Conservation (phyloP, 139 green algal genomes). For the Penium margaritaceum region DNA sequence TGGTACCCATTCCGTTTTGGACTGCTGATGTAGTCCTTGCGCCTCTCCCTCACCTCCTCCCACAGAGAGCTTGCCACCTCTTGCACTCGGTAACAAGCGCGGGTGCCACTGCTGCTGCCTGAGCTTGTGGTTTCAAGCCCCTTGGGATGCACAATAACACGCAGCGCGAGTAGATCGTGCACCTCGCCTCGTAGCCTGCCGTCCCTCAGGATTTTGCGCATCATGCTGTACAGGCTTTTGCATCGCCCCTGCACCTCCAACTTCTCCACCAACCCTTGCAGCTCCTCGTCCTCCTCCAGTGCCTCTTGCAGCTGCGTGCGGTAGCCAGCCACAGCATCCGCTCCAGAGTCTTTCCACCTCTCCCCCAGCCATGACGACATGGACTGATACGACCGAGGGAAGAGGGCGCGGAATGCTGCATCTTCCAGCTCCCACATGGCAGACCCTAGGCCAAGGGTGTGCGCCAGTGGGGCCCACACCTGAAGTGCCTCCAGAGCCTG, state of each 20-base stretch:
- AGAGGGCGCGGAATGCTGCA: slow-evolving; percentile 62
- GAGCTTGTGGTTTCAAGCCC: too few relatives aligned
- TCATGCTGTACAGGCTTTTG: slow-evolving; percentile 81
- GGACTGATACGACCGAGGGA: slow-evolving; percentile 67
- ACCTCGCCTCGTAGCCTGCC: slow-evolving; percentile 63
- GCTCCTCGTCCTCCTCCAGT: slow-evolving; percentile 46
- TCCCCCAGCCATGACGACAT: slow-evolving; percentile 62
- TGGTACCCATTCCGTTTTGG: slow-evolving; percentile 88
- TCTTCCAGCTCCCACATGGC: slow-evolving; percentile 50
- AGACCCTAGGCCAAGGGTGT: slow-evolving; percentile 27
- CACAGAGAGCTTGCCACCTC: slow-evolving; percentile 63
- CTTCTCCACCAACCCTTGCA: slow-evolving; percentile 15
- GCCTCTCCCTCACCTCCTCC: slow-evolving; percentile 53
- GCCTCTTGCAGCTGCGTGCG: slow-evolving; percentile 54
- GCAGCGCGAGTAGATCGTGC: slow-evolving; percentile 82
- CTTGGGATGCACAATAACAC: slow-evolving; percentile 68
- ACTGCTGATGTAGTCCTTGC: slow-evolving; percentile 79
- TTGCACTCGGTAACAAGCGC: slow-evolving; percentile 70
- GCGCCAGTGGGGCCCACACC: slow-evolving; percentile 49
- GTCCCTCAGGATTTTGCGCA: slow-evolving; percentile 84
- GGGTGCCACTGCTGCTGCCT: too few relatives aligned
- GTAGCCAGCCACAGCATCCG: slow-evolving; percentile 52
- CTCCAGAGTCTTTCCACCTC: slow-evolving; percentile 45
- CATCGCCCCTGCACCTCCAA: slow-evolving; percentile 54
- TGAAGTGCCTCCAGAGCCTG: slow-evolving; percentile 73